Base-by-base conservation (phyloP, 495 filamentous ascomycete species). In the Tuber umbilicatum region DNA sequence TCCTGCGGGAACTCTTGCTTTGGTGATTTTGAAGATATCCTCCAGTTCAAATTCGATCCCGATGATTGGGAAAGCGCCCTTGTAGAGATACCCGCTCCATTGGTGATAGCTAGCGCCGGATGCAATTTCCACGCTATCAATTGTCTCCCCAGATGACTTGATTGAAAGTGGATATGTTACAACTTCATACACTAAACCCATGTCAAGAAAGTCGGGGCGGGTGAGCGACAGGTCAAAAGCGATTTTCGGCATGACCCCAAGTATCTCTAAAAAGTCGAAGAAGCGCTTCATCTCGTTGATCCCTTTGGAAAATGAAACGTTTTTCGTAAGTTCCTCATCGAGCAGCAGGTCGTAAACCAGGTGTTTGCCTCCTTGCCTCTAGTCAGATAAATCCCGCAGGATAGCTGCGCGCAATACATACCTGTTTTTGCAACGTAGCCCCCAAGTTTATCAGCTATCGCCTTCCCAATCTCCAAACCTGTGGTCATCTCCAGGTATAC, bases 11-110 rank as follows among this genome's bases (percentile, higher is more conserved):
- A 77, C 27, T 31, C 90, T 88, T 9, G 90, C 89, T 84, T 94
- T 92, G 64, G 89, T 92, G 83, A 97, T 92, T 71, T 90, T 91
- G 85, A 94, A 97, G 78, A 97, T 97, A 73, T 93, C 90, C 84
- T 97, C 93, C n/a, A 97, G 91, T 72, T 94, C 93, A 82, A 97
- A 97, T 21, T 92, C 95, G 77, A 97, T 91, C 75, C 93, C 93
- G 27, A 96, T 92, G 81, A 93, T 96, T 39, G 93, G 94, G 68
- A 95, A 92, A 82, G 92, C 89, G 1, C 85, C 84, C 85, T 94
- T 94, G 16, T 68, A 78, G 75, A 87, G 94, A 97, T 91, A 94
- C 94, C 84, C 90, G 90, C 67, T 96, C 93, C 7, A 97, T 87
- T 14, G 12, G 27, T 17, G 35, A 64, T 31, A 64, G 19, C 31